Evolutionary conservation across 192 early-diverging fungal species (phyloP).

Genomic region (Piromyces finnis): DNA sequence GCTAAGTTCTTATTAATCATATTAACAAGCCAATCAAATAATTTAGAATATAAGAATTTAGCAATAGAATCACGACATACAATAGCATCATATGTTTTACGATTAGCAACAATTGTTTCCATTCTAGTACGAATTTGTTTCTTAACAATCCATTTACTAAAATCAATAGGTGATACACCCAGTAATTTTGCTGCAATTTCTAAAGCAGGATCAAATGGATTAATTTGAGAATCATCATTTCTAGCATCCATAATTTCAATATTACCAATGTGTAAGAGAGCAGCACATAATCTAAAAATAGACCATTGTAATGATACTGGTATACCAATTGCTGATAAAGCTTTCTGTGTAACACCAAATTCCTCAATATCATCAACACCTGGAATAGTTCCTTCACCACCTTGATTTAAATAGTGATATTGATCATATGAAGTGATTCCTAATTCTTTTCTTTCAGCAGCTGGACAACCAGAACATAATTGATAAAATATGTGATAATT

Average conservation of each 20-base stretch:
- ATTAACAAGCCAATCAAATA: conserved; percentile 93
- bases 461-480: conserved; percentile 76
- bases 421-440: conserved; percentile 50
- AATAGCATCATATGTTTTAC: conserved; percentile 51
- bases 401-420: conserved; percentile 82
- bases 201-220: conserved; percentile 60
- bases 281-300: conserved; percentile 81
- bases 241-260: conserved; percentile 58
- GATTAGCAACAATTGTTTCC: conserved; percentile 77
- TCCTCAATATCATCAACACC: conserved; percentile 86
- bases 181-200: conserved; percentile 48
- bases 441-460: conserved; percentile 63
- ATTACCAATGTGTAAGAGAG: conserved; percentile 88
- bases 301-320: conserved; percentile 58
- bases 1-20: conserved; percentile 68
- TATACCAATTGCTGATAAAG: conserved; percentile 73
- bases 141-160: conserved; percentile 88
- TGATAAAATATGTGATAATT: conserved; percentile 99
- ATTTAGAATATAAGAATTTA: conserved; percentile 86
- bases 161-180: conserved; percentile 55
- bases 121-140: conserved; percentile 77
- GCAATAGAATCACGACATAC: conserved; percentile 87
- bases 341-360: conserved; percentile 71
- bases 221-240: conserved; percentile 44
- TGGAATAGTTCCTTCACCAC: conserved; percentile 50